Percentiles rank a stretch among this genome's conserved stretches.
Conservation (phyloP, 306 rosid species). For the Vicia faba region DNA sequence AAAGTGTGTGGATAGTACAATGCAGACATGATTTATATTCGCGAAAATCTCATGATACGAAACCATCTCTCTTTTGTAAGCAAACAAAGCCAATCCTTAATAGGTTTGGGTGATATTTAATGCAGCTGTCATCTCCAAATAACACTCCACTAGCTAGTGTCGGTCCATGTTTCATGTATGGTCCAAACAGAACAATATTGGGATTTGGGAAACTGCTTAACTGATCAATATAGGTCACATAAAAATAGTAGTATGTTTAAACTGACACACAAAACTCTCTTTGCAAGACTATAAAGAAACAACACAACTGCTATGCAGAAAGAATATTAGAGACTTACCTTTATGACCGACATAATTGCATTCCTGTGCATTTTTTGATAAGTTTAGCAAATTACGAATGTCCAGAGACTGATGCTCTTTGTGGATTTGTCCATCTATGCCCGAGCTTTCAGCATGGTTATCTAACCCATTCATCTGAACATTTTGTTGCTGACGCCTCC, state of each 20-base stretch:
- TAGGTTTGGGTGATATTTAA: conserved; percentile 12
- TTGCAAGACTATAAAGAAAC: conserved; percentile 21
- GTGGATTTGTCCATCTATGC: conserved; percentile 43
- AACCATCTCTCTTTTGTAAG: conserved; percentile 12
- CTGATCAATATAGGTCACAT: neutral
- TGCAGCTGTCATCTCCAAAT: conserved; percentile 13
- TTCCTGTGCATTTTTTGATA: conserved; percentile 57
- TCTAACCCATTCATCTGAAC: conserved; percentile 53
- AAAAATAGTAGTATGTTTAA: conserved; percentile 6
- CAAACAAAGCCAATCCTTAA: conserved; percentile 5
- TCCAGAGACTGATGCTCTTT: conserved; percentile 75
- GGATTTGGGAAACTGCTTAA: conserved; percentile 1
- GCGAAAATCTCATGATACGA: conserved; percentile 19
- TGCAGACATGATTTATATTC: conserved; percentile 1
- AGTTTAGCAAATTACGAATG: conserved; percentile 70
- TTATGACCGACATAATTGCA: conserved; percentile 43
- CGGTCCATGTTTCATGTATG: conserved; percentile 9
- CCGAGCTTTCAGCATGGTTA: conserved; percentile 42
- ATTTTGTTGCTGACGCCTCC: conserved; percentile 69
- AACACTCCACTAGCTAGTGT: conserved; percentile 14
- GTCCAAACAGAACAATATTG: conserved; percentile 4
- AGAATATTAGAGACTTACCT: conserved; percentile 45
- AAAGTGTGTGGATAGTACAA: conserved; percentile 10
- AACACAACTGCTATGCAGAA: conserved; percentile 15
- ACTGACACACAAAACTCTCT: neutral